Evolutionary conservation across 1,139 yeast species (phyloP), one percentile per base, ranked within the genome.

Genomic region (Geotrichum phurueaensis): DNA sequence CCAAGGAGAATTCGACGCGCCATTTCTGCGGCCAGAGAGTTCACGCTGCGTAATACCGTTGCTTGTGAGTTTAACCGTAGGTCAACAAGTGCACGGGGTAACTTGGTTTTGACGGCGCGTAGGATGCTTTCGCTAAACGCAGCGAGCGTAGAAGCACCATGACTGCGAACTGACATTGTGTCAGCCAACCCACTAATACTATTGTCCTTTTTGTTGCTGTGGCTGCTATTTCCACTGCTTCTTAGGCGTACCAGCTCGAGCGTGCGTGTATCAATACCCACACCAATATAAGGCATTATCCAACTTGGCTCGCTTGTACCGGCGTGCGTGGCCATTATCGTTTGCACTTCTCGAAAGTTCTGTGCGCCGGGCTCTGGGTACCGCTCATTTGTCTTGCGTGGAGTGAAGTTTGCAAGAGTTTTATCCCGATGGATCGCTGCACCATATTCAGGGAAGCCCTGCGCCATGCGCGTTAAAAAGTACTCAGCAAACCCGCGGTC

Each of bases 381-480:
- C n/a, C 20, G 29, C 20, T 22, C 45, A 25, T 43, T 39, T 25
- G 10, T 45, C 22, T 39, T 43, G 3, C 54, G 49, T 2, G 63
- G 63, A 22, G 39, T 54, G 49, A 74, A 70, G 59, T 71, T 78
- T 6, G 70, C 69, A 3, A 71, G 64, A 0, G 89, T 82, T 68
- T 91, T 92, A 10, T 74, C 72, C 7, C 76, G 73, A 64, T 89
- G 89, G 5, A 85, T 78, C 20, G 65, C 71, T 0, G 89, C 85
- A 2, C 92, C 92, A 70, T 82, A 87, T 0, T 77, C 77, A 0
- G 75, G 71, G 54, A 86, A 80, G 0, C 80, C 80, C 1, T 70
- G 57, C 0, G 67, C 60, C 59, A 80, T 75, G 4, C 70, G 53
- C 0, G 63, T 62, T 36, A 70, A 64, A 58, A 76, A 71, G 7